Conservation (phyloP, 192 early-diverging fungal genomes). For the Phlyctochytrium bullatum region DNA sequence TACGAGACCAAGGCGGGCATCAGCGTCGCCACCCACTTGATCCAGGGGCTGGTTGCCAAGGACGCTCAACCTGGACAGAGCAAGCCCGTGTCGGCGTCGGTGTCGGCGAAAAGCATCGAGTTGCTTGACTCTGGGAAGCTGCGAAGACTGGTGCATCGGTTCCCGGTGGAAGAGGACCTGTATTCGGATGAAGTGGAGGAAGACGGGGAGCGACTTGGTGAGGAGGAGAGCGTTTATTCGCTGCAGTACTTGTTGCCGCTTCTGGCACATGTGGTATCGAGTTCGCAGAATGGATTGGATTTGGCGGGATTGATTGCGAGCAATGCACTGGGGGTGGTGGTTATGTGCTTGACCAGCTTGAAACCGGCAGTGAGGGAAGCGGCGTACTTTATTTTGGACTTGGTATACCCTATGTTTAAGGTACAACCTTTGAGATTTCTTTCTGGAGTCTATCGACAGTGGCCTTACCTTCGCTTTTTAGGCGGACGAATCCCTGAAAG, state of each 20-base stretch:
- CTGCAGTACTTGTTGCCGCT: conserved; percentile 70
- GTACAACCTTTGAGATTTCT: conserved; percentile 5
- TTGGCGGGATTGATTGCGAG: conserved; percentile 61
- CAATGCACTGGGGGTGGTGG: conserved; percentile 65
- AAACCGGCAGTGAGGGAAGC: conserved; percentile 54
- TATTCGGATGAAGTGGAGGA: not conserved
- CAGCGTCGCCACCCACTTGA: conserved; percentile 57
- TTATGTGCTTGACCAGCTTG: conserved; percentile 61
- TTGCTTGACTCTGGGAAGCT: conserved; percentile 64
- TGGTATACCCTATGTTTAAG: conserved; percentile 46
- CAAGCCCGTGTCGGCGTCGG: conserved; percentile 20
- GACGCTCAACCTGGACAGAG: conserved; percentile 33
- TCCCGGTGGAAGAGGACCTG: conserved; percentile 9
- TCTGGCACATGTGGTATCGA: conserved; percentile 51
- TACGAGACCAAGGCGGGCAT: conserved; percentile 57
- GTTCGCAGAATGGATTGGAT: conserved; percentile 52
- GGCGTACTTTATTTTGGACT: conserved; percentile 66
- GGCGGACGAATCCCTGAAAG: conserved; percentile 46
- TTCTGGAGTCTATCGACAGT: not conserved
- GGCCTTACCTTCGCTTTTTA: conserved; percentile 31
- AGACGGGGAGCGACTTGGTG: not conserved
- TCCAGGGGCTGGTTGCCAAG: conserved; percentile 52
- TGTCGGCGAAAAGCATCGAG: conserved; percentile 53
- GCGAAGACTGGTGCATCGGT: conserved; percentile 56
- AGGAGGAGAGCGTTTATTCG: conserved; percentile 56